phyloP scores from a whole-genome alignment of 345 rosid species.

The Hevea brasiliensis region DNA sequence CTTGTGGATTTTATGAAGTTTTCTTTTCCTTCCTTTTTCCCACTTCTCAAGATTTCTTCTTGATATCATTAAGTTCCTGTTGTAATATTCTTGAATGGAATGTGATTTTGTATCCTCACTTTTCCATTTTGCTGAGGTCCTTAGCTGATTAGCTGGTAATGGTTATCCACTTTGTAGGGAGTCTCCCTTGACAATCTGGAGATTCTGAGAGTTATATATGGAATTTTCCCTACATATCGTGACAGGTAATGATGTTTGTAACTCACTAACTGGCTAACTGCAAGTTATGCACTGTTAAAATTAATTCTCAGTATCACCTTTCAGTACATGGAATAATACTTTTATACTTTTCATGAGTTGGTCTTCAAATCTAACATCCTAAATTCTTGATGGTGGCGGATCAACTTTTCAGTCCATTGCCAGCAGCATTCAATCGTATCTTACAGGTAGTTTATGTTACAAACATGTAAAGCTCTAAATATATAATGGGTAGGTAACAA shows the following conservation, averaged over 20 bases:
- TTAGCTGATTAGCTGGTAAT: neutral
- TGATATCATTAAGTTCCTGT: neutral
- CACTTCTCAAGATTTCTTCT: neutral
- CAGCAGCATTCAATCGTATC: constrained; percentile 84
- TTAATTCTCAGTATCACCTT: neutral
- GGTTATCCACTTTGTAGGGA: constrained; percentile 47
- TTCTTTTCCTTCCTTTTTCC: neutral
- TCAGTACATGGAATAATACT: neutral
- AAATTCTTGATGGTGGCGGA: constrained; percentile 36
- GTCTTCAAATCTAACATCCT: constrained; percentile 36
- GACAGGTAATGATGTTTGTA: constrained; percentile 52
- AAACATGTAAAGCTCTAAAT: constrained; percentile 11
- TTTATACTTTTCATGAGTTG: neutral
- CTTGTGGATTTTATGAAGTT: neutral
- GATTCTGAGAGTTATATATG: constrained; percentile 80
- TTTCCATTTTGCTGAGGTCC: neutral
- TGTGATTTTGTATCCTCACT: neutral
- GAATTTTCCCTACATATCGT: constrained; percentile 85
- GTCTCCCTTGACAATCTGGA: constrained; percentile 68
- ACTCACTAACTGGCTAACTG: neutral
- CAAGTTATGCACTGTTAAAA: neutral
- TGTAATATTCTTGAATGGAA: neutral
- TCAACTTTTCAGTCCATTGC: constrained; percentile 71
- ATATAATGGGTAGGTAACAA: constrained; percentile 9
- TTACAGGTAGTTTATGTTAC: constrained; percentile 60